Base-by-base conservation (phyloP, 2,329 filamentous ascomycete genomes). In the Paraphoma sp. region DNA sequence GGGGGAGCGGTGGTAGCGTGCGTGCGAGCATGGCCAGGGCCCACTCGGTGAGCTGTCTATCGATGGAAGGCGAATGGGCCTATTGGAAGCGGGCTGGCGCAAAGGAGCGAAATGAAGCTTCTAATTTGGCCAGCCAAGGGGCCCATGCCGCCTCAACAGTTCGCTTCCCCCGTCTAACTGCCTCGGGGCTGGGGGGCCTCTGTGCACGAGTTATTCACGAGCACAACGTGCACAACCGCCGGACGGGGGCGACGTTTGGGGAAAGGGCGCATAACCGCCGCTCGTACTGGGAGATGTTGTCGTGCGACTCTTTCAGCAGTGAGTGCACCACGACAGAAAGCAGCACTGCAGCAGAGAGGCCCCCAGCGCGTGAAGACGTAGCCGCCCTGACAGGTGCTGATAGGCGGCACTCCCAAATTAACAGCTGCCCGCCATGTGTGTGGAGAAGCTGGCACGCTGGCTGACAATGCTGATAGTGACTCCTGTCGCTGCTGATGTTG, bases 51-150 rank as follows among this genome's bases (percentile, higher is more conserved):
- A 65, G 64, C 54, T 55, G 65, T 67, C 70, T 74, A 72, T 73
- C 74, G 70, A 72, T 62, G 59, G 63, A 63, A 59, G 56, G 53
- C 56, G 43, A 54, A 42, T 31, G 47, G 49, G 50, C 62, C 64
- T 63, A 71, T 72, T 64, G 62, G 12, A 57, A 58, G 28, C 38
- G 52, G 60, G 42, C 64, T 57, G 55, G 56, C 56, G 57, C 45
- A 50, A 52, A 57, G 58, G 68, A 70, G 70, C 70, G 67, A 75
- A 69, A 75, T 75, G 73, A 70, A 62, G 43, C 59, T 54, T 49
- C 54, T 63, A 69, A 65, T 68, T 69, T 71, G 64, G 61, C 71
- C 63, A 68, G 68, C 60, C 64, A 63, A 69, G 62, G 53, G 60
- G 50, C 52, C 64, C 65, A 65, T 70, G 68, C 64, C 62, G 65